Conservation (phyloP, 1,284 basidiomycete genomes). For the Cutaneotrichosporon sp. region DNA sequence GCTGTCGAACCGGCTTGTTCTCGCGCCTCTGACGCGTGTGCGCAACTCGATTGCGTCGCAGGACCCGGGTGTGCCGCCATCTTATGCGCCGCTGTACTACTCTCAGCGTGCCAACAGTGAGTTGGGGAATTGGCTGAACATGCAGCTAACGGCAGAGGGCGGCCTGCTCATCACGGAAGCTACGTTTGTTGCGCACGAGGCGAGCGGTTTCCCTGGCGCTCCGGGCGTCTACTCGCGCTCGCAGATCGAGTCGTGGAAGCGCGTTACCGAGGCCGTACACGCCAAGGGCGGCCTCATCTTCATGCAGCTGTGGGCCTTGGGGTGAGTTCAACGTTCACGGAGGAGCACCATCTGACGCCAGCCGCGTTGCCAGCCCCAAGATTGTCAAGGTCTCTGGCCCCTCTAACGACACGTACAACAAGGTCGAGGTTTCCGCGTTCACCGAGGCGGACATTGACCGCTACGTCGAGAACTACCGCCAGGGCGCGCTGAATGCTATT, state of each 20-base stretch:
- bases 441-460: slow-evolving; percentile 38
- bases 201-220: slow-evolving; percentile 21
- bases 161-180: slow-evolving; percentile 44
- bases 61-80: slow-evolving; percentile 24
- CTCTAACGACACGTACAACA: slow-evolving; percentile 3
- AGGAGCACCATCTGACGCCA: neutral
- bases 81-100: slow-evolving; percentile 41
- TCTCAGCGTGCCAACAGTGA: slow-evolving; percentile 34
- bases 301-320: slow-evolving; percentile 54
- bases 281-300: slow-evolving; percentile 52
- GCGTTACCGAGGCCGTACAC: slow-evolving; percentile 51
- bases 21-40: slow-evolving; percentile 44
- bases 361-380: slow-evolving; percentile 13
- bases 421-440: slow-evolving; percentile 12
- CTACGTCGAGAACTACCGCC: slow-evolving; percentile 52
- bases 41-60: slow-evolving; percentile 19
- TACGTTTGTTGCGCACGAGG: slow-evolving; percentile 27
- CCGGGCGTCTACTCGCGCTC: slow-evolving; percentile 32
- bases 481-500: slow-evolving; percentile 54
- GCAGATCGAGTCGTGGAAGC: slow-evolving; percentile 37
- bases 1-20: slow-evolving; percentile 41
- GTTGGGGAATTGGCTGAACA: neutral
- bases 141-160: slow-evolving; percentile 15
- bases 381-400: slow-evolving; percentile 27
- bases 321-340: slow-evolving; percentile 28